These are phyloP conservation scores for Apophysomyces variabilis DNA, from an alignment of 371 early-diverging fungal species.

Conservation along the genomic window DNA sequence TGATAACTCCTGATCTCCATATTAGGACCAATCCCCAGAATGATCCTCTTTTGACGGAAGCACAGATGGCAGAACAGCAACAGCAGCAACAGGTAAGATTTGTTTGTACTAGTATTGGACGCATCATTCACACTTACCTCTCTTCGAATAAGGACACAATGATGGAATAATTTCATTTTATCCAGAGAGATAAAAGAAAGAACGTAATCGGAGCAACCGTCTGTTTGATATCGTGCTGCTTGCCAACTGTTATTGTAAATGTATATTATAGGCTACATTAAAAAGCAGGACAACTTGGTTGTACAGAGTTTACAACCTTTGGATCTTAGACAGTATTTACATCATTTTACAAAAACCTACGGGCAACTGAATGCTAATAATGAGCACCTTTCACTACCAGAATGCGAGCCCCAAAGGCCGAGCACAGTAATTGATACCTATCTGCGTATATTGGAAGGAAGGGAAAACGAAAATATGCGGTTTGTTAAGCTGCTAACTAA, in stretches of 20 bases:
- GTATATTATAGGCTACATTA: not conserved
- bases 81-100: conserved; percentile 3
- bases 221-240: not conserved
- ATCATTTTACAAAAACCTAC: too few relatives aligned
- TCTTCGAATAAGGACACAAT: not conserved
- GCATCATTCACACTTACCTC: not conserved
- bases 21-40: conserved; percentile 32
- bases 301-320: too few relatives aligned
- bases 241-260: conserved; percentile 1
- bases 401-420: too few relatives aligned
- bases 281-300: too few relatives aligned
- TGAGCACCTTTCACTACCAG: too few relatives aligned
- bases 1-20: not conserved
- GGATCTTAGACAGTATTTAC: too few relatives aligned
- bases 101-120: not conserved
- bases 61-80: conserved; percentile 9
- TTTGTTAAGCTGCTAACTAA: too few relatives aligned
- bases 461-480: too few relatives aligned
- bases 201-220: not conserved
- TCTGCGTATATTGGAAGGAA: too few relatives aligned
- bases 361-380: too few relatives aligned
- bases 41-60: conserved; percentile 20
- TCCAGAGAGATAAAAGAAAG: not conserved
- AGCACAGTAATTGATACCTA: too few relatives aligned
- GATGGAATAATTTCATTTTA: conserved; percentile 1